Conservation (phyloP, 306 rosid genomes). For the Lagenaria siceraria region DNA sequence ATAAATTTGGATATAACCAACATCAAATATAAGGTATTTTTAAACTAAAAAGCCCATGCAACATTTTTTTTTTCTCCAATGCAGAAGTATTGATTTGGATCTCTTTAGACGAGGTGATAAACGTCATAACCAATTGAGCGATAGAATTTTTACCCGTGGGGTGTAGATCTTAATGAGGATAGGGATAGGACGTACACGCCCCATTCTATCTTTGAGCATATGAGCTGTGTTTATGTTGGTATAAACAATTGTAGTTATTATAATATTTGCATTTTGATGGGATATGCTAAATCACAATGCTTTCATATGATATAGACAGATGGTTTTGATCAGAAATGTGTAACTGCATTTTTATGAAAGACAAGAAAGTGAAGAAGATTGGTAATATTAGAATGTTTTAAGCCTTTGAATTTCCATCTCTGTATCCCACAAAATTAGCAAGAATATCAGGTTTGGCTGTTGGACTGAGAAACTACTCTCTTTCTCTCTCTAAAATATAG, state of each 20-base stretch:
- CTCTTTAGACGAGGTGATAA: too few species aligned
- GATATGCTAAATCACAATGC: not conserved
- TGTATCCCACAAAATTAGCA: slow-evolving; percentile 5
- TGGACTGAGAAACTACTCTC: not conserved
- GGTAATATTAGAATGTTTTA: not conserved
- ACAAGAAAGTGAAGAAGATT: not conserved
- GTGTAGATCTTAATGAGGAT: too few species aligned
- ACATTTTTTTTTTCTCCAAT: too few species aligned
- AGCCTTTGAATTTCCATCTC: not conserved
- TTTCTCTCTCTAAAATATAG: not conserved
- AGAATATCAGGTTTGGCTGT: not conserved
- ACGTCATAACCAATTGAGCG: too few species aligned
- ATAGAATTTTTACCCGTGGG: too few species aligned
- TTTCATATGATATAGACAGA: not conserved
- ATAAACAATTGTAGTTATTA: too few species aligned
- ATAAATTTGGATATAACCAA: too few species aligned
- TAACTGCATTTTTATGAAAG: not conserved
- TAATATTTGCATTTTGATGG: not conserved
- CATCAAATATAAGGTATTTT: not conserved
- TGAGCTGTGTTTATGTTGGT: too few species aligned
- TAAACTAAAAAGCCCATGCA: not conserved
- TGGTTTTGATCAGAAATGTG: not conserved
- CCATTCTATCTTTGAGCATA: too few species aligned
- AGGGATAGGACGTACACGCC: too few species aligned
- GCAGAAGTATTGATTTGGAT: too few species aligned